phyloP scores from a whole-genome alignment of 257 asterid genomes.

The Solanum tarijense region DNA sequence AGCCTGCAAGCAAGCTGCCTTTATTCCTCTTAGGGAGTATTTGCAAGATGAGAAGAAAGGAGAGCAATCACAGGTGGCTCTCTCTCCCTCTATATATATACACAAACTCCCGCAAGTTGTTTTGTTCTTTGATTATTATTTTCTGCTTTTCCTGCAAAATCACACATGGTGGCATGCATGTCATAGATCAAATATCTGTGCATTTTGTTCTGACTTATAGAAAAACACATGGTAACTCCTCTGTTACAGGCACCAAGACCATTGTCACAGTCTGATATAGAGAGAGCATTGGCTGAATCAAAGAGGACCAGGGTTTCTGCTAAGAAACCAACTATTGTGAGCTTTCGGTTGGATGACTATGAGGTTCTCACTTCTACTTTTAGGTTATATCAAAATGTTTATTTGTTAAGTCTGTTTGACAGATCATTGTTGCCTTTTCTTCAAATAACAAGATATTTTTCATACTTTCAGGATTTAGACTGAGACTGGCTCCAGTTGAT shows the following conservation, averaged over 20 bases:
- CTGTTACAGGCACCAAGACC: conserved; percentile 13
- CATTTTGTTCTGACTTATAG: background rate
- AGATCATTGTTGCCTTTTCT: background rate
- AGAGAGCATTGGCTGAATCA: conserved; percentile 8
- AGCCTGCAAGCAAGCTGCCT: conserved; percentile 16
- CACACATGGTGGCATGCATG: background rate
- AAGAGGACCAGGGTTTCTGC: conserved; percentile 1
- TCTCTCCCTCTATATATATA: background rate
- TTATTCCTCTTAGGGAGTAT: conserved; percentile 9
- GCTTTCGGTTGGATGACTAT: conserved; percentile 1
- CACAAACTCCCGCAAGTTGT: background rate
- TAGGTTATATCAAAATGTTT: background rate
- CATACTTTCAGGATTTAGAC: background rate
- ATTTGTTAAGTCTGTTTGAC: background rate
- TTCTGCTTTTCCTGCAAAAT: background rate
- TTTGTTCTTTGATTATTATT: background rate
- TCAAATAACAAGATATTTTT: background rate
- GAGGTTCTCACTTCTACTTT: background rate
- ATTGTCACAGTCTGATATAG: conserved; percentile 13
- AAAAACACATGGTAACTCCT: background rate
- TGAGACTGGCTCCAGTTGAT: background rate
- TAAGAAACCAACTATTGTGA: background rate
- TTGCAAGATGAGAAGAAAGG: conserved; percentile 15
- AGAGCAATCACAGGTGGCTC: conserved; percentile 3
- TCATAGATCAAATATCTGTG: background rate